Conservation (phyloP, 2,329 filamentous ascomycete species). For the Teratosphaeria gauchensis region DNA sequence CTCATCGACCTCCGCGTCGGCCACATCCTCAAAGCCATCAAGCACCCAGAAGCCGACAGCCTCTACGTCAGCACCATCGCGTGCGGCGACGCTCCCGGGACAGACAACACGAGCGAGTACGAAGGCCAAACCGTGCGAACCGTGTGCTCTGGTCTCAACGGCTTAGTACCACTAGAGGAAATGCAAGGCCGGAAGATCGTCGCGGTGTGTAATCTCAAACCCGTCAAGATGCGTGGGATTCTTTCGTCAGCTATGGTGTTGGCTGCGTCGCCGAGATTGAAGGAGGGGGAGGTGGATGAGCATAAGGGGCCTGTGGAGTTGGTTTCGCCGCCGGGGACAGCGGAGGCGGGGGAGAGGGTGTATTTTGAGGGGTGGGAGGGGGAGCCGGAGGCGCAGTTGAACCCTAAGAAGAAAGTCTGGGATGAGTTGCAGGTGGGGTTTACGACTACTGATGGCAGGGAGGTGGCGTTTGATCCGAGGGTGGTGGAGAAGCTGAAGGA, state of each 20-base stretch:
- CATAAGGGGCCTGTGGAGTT: slow-evolving; percentile 90
- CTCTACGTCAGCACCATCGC: slow-evolving; percentile 93
- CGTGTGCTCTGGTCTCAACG: slow-evolving; percentile 93
- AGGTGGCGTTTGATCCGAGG: slow-evolving; percentile 77
- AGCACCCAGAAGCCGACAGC: slow-evolving; percentile 93
- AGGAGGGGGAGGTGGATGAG: slow-evolving; percentile 73
- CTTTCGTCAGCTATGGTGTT: slow-evolving; percentile 83
- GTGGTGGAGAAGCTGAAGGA: slow-evolving; percentile 67
- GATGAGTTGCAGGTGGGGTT: slow-evolving; percentile 95
- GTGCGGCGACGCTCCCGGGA: slow-evolving; percentile 76
- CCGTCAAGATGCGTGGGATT: slow-evolving; percentile 94
- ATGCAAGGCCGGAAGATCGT: slow-evolving; percentile 96
- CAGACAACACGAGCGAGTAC: slow-evolving; percentile 81
- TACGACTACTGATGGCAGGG: slow-evolving; percentile 70
- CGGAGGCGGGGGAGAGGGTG: slow-evolving; percentile 76
- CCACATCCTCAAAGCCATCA: slow-evolving; percentile 90
- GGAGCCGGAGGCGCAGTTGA: slow-evolving; percentile 84
- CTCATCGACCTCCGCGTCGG: slow-evolving; percentile 94
- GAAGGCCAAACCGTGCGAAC: slow-evolving; percentile 88
- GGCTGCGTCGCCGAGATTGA: slow-evolving; percentile 74
- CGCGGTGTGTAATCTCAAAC: slow-evolving; percentile 95
- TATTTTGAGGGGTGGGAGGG: slow-evolving; percentile 93
- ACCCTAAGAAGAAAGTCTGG: slow-evolving; percentile 99
- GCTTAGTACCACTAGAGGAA: slow-evolving; percentile 80
- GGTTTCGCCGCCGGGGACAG: slow-evolving; percentile 68